Base-by-base conservation (phyloP, 1,284 basidiomycete genomes). In the Wolfiporia cocos region DNA sequence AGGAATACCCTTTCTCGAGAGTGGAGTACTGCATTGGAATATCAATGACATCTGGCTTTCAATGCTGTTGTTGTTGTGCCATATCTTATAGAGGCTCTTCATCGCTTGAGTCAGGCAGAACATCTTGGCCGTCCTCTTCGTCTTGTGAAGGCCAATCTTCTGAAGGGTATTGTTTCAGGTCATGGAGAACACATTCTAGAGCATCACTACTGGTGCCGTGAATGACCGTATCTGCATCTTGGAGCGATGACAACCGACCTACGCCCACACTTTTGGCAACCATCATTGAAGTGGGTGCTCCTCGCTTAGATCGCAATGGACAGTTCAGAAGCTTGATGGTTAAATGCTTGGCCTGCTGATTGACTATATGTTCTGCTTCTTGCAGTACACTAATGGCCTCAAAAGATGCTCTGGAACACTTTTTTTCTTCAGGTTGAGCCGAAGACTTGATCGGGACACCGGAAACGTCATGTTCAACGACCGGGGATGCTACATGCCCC, bases 61-160 rank as follows among this genome's bases (percentile, higher is more conserved):
- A 11, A 14, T 3, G 29, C n/a, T 26, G n/a, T 35, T 29, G 39
- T 12, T 2, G 37, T 23, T 21, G 10, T 15, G 44, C 19, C 6
- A 35, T 24, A 23, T 32, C 29, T 12, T 43, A 39, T 17, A 50
- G 48, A 4, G 44, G 19, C 6, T 54, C 50, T 29, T 52, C 52
- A 19, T 51, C 49, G 31, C 51, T 51, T 12, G 51, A 53, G 15
- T 42, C 43, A 12, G 48, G 48, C 4, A 44, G 42, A 5, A 31
- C 41, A 36, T 46, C 52, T 23, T 47, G 46, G 17, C 21, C 28
- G 5, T 41, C 37, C n/a, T 22, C 39, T 11, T 31, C 34, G 5
- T 19, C 30, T 29, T 29, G 9, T n/a, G 28, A 29, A 29, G 28
- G n/a, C 28, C 28, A 9, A 9, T 29, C 28, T 9, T 9, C 28